Evolutionary conservation across 2,329 filamentous ascomycete species (phyloP).

Genomic region (Bipolaris zeicola): DNA sequence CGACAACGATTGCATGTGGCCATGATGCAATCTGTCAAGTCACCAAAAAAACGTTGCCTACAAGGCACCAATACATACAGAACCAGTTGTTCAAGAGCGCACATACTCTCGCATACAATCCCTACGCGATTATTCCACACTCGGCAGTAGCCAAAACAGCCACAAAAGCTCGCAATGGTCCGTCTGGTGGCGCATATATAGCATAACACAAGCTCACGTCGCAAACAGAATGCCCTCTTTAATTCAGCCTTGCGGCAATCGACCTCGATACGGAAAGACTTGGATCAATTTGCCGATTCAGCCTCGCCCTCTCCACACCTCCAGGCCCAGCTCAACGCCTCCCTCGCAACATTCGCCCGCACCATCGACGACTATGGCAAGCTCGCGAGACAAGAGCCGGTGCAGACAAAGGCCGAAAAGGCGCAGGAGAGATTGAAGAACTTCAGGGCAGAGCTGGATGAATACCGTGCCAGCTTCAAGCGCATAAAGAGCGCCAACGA

Average conservation of each 20-base stretch:
- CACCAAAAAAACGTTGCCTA: constrained; percentile 21
- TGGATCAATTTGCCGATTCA: constrained; percentile 70
- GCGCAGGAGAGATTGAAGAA: constrained; percentile 82
- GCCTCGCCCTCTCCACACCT: constrained; percentile 65
- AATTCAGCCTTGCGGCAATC: constrained; percentile 86
- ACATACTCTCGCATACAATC: not conserved
- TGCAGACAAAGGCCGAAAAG: constrained; percentile 89
- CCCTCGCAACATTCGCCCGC: constrained; percentile 80
- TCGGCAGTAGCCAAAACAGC: not conserved
- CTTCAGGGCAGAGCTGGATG: constrained; percentile 80
- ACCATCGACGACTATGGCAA: constrained; percentile 91
- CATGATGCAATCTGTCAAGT: constrained; percentile 45
- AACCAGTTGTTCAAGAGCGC: not conserved
- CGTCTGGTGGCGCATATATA: constrained; percentile 7
- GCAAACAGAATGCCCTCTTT: constrained; percentile 75
- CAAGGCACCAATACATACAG: constrained; percentile 2
- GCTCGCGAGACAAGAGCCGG: constrained; percentile 85
- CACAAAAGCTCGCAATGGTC: constrained; percentile 23
- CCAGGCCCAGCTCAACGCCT: constrained; percentile 56
- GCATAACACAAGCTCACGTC: constrained; percentile 13
- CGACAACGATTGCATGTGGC: constrained; percentile 14
- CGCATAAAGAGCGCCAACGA: constrained; percentile 77
- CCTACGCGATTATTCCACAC: too few relatives aligned
- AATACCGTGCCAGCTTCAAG: constrained; percentile 80
- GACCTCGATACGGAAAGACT: constrained; percentile 76